These are phyloP conservation scores for Yamadazyma conglobata DNA, from an alignment of 1,139 yeast genomes.

Conservation along the genomic window DNA sequence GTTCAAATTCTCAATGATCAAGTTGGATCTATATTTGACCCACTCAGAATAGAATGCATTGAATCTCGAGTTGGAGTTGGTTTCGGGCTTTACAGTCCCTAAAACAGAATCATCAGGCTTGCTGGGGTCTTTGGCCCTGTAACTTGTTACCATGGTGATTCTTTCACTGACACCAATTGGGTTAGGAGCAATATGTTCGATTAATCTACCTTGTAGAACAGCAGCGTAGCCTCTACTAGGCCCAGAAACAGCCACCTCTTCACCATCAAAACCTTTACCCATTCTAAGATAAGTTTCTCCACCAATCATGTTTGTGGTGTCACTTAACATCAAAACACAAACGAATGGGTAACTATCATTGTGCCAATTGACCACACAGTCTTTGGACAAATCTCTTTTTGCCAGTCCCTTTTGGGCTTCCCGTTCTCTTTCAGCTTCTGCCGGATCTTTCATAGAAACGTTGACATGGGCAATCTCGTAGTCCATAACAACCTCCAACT, in stretches of 20 bases:
- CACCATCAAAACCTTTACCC: conserved; percentile 23
- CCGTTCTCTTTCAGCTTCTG: conserved; percentile 21
- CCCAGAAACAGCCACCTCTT: conserved; percentile 44
- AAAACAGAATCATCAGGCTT: conserved; percentile 29
- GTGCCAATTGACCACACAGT: conserved; percentile 60
- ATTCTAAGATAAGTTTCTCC: conserved; percentile 55
- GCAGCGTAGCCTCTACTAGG: conserved; percentile 55
- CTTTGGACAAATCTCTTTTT: conserved; percentile 20
- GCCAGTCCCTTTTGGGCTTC: conserved; percentile 7
- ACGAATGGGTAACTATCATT: conserved; percentile 58
- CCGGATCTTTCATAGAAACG: conserved; percentile 36
- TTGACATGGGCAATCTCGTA: conserved; percentile 54
- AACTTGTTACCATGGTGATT: conserved; percentile 49
- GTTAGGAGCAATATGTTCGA: conserved; percentile 54
- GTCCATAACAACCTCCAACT: conserved; percentile 48
- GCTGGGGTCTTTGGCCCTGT: conserved; percentile 28
- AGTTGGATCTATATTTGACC: conserved; percentile 39
- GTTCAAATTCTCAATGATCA: conserved; percentile 35
- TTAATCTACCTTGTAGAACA: conserved; percentile 52
- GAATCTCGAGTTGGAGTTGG: conserved; percentile 32
- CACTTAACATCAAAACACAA: conserved; percentile 60
- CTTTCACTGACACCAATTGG: conserved; percentile 52
- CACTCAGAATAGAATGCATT: conserved; percentile 36
- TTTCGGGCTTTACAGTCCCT: conserved; percentile 37
- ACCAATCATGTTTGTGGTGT: conserved; percentile 54